These are phyloP conservation scores for Rubia peregrina DNA, from an alignment of 305 asterid species.

Conservation along the genomic window DNA sequence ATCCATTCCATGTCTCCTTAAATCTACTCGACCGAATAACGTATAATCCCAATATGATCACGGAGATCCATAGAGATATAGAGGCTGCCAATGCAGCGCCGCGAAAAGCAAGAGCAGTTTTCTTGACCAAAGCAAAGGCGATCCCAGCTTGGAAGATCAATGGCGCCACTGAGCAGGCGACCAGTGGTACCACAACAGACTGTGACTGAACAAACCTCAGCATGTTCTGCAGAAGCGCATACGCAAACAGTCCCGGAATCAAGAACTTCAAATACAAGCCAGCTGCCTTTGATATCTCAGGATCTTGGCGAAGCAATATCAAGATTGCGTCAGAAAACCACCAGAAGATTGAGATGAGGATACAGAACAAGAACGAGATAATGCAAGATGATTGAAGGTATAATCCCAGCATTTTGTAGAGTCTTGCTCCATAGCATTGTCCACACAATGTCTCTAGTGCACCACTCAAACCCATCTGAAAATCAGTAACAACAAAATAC, in stretches of 20 bases:
- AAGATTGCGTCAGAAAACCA: constrained; percentile 47
- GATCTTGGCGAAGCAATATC: constrained; percentile 50
- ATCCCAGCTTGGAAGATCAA: constrained; percentile 43
- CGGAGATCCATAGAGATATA: constrained; percentile 58
- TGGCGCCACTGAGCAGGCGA: constrained; percentile 50
- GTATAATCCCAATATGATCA: constrained; percentile 39
- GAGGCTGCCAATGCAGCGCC: constrained; percentile 76
- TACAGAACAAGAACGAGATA: constrained; percentile 28
- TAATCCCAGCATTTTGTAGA: too few species aligned
- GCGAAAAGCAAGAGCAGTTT: constrained; percentile 36
- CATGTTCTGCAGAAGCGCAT: constrained; percentile 55
- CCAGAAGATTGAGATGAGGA: constrained; percentile 47
- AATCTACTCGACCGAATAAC: constrained; percentile 40
- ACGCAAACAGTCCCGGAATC: constrained; percentile 68
- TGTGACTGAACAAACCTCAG: constrained; percentile 75
- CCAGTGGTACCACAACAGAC: constrained; percentile 47
- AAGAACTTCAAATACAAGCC: constrained; percentile 52
- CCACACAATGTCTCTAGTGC: too few species aligned
- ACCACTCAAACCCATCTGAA: neutral
- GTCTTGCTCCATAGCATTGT: too few species aligned
- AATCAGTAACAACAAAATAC: neutral
- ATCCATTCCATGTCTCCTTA: constrained; percentile 52
- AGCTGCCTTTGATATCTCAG: constrained; percentile 19
- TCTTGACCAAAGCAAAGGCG: constrained; percentile 14
- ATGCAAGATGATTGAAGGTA: too few species aligned